Evolutionary conservation across 2,329 filamentous ascomycete genomes (phyloP), one percentile per base, ranked within the genome.

Genomic region (Ophiosphaerella herpotricha): DNA sequence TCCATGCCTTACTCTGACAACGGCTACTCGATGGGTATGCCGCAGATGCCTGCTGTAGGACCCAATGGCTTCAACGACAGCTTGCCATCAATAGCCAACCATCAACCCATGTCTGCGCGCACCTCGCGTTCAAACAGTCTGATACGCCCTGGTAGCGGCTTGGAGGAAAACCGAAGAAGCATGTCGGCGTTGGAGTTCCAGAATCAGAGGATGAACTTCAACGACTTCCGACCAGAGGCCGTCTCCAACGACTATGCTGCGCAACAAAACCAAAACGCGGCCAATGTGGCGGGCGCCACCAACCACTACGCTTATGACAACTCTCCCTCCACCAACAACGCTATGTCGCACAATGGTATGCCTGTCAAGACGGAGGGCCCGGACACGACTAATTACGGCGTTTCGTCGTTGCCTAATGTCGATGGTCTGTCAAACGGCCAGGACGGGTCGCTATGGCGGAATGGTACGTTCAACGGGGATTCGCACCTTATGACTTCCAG

Each of bases 51-150:
- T 13, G 50, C 65, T 9, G 67, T 72, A 37, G 57, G 60, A 16
- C 57, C 58, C 23, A 71, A 73, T 39, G 60, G 61, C 11, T 75
- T 74, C 48, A 63, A 60, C n/a, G 71, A 72, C 26, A 69, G 64
- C 39, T 59, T 75, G 33, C 68, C 72, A 8, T 71, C 73, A 13
- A 72, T 79, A 47, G 61, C 62, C 39, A 67, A 68, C 39, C 67
- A 73, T 36, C 70, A 74, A 39, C 72, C 73, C n/a, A 71, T 79
- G 63, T 80, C 78, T 42, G 75, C 74, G 43, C 70, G 78, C 23
- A 77, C 77, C 6, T 80, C 78, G 45, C 67, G 78, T 43, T 77
- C 78, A 18, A 80, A 79, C 67, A 79, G 77, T 63, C 59, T 80
- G 56, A 78, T 79, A 48, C 73, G 73, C 13, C 76, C 76, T 14